phyloP scores from a whole-genome alignment of 176 grass and related monocot species.

The Phragmites australis region DNA sequence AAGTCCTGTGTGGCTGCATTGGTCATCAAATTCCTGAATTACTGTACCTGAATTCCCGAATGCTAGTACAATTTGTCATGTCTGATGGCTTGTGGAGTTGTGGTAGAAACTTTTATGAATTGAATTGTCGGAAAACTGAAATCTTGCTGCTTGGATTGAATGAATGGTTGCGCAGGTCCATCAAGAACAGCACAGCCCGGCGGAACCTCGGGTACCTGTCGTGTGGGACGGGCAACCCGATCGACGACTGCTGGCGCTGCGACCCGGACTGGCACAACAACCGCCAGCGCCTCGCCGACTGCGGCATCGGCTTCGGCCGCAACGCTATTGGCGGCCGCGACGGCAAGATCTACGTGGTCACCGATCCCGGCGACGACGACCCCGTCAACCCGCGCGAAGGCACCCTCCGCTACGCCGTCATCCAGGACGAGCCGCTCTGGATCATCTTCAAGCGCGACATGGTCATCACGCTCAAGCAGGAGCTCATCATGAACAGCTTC shows the following conservation, averaged over 20 bases:
- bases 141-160: not conserved
- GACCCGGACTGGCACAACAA: slow-evolving; percentile 69
- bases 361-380: slow-evolving; percentile 62
- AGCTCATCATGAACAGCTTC: slow-evolving; percentile 95
- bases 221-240: slow-evolving; percentile 71
- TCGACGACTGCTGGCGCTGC: slow-evolving; percentile 90
- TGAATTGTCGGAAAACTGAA: not conserved
- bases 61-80: not conserved
- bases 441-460: slow-evolving; percentile 93
- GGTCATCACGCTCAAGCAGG: slow-evolving; percentile 79
- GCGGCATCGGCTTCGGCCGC: slow-evolving; percentile 83
- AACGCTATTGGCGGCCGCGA: slow-evolving; percentile 78
- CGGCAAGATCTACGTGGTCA: slow-evolving; percentile 73
- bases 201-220: slow-evolving; percentile 63
- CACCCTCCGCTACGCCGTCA: slow-evolving; percentile 70
- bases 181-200: slow-evolving; percentile 63
- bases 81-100: not conserved
- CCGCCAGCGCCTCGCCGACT: slow-evolving; percentile 68
- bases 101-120: not conserved
- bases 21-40: not conserved
- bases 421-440: slow-evolving; percentile 85
- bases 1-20: not conserved
- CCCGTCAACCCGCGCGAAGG: slow-evolving; percentile 60
- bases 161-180: slow-evolving; percentile 44
- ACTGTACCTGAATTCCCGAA: not conserved